Percentiles rank a stretch among this genome's conserved stretches.
Conservation (phyloP, 805 yeast species). For the Citeromyces matritensis region DNA sequence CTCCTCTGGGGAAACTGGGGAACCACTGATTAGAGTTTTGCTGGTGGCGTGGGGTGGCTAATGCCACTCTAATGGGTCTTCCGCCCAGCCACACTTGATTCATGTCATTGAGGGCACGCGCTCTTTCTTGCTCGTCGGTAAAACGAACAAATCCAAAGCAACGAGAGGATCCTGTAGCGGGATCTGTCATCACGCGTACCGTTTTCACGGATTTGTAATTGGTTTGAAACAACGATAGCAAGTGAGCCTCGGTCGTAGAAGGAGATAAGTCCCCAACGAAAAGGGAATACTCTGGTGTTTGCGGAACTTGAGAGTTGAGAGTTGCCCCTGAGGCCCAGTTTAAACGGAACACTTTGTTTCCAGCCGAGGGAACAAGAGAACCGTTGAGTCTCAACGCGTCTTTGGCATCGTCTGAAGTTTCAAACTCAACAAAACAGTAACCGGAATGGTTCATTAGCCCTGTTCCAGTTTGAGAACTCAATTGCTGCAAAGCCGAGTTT, state of each 20-base stretch:
- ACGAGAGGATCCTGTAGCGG: constrained; percentile 60
- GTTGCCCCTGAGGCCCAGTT: constrained; percentile 85
- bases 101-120: constrained; percentile 57
- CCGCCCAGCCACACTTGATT: constrained; percentile 74
- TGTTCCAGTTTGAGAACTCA: constrained; percentile 7
- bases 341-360: constrained; percentile 49
- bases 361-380: constrained; percentile 39
- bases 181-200: constrained; percentile 78
- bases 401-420: constrained; percentile 51
- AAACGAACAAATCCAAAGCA: constrained; percentile 77
- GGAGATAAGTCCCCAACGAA: constrained; percentile 80
- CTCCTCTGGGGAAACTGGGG: constrained; percentile 1
- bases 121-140: constrained; percentile 53
- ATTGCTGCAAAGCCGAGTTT: constrained; percentile 17
- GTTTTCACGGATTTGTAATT: constrained; percentile 56
- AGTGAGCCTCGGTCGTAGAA: constrained; percentile 66
- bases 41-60: constrained; percentile 43
- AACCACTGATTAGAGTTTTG: constrained; percentile 8
- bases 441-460: constrained; percentile 26
- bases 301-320: constrained; percentile 51
- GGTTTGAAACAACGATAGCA: constrained; percentile 56
- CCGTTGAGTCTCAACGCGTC: constrained; percentile 57
- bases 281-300: constrained; percentile 60
- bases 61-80: constrained; percentile 59
- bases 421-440: constrained; percentile 70